Percentiles rank a stretch among this genome's conserved stretches.
Evolutionary conservation across 2,329 filamentous ascomycete species (phyloP).

Genomic region (Colletotrichum nymphaeae): DNA sequence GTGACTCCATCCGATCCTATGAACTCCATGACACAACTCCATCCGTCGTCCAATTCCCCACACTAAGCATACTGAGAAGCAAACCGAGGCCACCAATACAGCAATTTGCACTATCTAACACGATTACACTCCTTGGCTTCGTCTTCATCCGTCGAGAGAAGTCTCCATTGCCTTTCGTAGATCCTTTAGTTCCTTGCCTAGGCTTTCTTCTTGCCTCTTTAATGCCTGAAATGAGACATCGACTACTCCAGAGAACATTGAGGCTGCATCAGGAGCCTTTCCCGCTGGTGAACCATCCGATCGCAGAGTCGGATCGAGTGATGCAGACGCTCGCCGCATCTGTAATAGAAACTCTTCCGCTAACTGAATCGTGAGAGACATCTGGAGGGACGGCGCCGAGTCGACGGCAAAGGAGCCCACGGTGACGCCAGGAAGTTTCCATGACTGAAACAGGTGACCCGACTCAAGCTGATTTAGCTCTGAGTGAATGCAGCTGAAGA

Average conservation of each 20-base stretch:
- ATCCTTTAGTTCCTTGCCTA: constrained; percentile 46
- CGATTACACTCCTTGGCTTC: neutral
- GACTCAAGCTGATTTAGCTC: constrained; percentile 45
- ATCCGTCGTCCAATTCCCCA: constrained; percentile 1
- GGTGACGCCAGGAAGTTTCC: constrained; percentile 54
- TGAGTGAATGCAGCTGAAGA: constrained; percentile 49
- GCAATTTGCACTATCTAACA: constrained; percentile 14
- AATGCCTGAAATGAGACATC: constrained; percentile 41
- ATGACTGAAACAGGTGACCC: constrained; percentile 46
- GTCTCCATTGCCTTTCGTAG: constrained; percentile 48
- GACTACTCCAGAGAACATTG: constrained; percentile 47
- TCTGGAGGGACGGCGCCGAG: constrained; percentile 52
- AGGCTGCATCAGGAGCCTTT: constrained; percentile 38
- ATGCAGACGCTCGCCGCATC: constrained; percentile 46
- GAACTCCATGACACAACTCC: neutral
- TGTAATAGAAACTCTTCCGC: constrained; percentile 53
- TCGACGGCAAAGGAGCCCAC: constrained; percentile 54
- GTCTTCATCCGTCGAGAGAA: constrained; percentile 40
- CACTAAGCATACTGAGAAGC: neutral
- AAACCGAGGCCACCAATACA: neutral
- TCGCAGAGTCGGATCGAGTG: constrained; percentile 41
- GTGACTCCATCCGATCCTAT: constrained; percentile 2
- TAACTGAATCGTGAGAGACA: constrained; percentile 55
- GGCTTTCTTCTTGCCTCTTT: constrained; percentile 47
- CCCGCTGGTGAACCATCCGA: constrained; percentile 18